Percentiles rank a stretch among this genome's conserved stretches.
phyloP scores from a whole-genome alignment of 2,329 filamentous ascomycete genomes.

The Sporothrix brasiliensis region DNA sequence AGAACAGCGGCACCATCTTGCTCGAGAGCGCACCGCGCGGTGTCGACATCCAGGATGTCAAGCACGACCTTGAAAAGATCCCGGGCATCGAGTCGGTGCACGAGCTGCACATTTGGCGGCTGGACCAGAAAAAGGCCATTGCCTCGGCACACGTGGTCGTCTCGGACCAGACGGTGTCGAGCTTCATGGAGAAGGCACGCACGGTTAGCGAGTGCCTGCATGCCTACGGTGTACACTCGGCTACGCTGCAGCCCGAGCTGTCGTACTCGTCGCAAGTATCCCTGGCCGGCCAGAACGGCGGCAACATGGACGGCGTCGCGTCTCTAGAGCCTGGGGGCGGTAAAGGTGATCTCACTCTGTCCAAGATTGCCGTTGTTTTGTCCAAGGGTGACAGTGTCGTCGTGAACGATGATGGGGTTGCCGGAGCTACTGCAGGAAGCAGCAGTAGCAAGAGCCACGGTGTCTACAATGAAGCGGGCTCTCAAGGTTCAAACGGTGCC shows the following conservation, averaged over 20 bases:
- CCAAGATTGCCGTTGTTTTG: background rate
- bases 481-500: background rate
- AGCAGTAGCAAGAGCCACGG: background rate
- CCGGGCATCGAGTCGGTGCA: conserved; percentile 68
- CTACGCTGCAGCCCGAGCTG: conserved; percentile 69
- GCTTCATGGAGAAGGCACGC: conserved; percentile 63
- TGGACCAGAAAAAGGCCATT: conserved; percentile 70
- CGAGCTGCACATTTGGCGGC: conserved; percentile 73
- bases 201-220: conserved; percentile 70
- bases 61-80: conserved; percentile 70
- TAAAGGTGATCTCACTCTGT: background rate
- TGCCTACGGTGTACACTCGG: conserved; percentile 72
- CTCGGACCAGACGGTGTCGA: conserved; percentile 56
- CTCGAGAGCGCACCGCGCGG: conserved; percentile 66
- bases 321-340: background rate
- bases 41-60: conserved; percentile 64
- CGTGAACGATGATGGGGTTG: background rate
- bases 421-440: background rate
- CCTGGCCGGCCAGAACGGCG: background rate
- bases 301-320: too few relatives aligned
- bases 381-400: background rate
- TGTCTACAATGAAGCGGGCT: background rate
- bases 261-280: conserved; percentile 17
- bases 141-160: conserved; percentile 71
- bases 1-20: conserved; percentile 65